Conservation (phyloP, 305 asterid species). For the Solanum chacoense region DNA sequence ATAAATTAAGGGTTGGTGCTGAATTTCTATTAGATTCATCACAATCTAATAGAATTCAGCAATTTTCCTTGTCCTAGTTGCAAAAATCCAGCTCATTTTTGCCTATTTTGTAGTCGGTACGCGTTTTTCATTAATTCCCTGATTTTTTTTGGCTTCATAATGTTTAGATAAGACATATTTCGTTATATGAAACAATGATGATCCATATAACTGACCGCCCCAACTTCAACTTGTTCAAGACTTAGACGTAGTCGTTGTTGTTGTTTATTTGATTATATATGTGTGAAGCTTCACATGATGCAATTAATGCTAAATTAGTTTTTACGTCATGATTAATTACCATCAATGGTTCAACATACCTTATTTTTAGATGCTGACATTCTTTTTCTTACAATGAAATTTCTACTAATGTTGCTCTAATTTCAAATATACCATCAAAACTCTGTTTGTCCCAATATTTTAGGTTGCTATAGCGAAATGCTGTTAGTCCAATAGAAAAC, state of each 20-base stretch:
- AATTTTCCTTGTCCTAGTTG: conserved; percentile 8
- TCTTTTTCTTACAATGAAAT: neutral
- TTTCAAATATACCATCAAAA: neutral
- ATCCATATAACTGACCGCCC: neutral
- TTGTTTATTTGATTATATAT: neutral
- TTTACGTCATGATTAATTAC: neutral
- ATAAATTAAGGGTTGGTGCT: conserved; percentile 22
- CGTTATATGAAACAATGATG: neutral
- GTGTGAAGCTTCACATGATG: neutral
- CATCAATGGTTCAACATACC: neutral
- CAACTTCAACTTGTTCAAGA: neutral
- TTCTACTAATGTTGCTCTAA: neutral
- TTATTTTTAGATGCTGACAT: neutral
- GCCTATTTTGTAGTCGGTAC: neutral
- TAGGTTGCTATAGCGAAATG: neutral
- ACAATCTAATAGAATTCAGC: conserved; percentile 33
- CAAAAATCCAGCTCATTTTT: neutral
- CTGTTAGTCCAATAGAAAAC: neutral
- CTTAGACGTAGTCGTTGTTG: neutral
- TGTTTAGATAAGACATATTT: neutral
- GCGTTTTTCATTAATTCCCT: neutral
- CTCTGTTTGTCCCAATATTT: neutral
- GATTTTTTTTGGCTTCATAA: neutral
- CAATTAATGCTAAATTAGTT: neutral
- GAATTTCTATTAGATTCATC: conserved; percentile 25